Conservation (phyloP, 306 rosid species). For the Herpetospermum pedunculosum region DNA sequence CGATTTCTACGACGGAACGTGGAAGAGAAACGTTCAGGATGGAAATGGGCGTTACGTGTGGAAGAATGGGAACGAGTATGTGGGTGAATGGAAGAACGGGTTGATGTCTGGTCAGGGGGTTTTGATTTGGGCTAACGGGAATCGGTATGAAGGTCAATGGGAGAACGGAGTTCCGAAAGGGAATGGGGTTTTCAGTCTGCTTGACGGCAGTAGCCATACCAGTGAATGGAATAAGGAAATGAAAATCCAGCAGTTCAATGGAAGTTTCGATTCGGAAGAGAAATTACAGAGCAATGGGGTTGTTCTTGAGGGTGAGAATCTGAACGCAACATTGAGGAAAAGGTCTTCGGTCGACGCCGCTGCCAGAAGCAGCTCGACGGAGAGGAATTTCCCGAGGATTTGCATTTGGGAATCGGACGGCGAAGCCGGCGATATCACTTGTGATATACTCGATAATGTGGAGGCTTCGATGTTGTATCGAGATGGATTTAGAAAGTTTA, state of each 20-base stretch:
- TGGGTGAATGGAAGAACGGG: conserved; percentile 83
- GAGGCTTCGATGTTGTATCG: conserved; percentile 70
- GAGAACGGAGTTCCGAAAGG: conserved; percentile 81
- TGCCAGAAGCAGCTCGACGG: conserved; percentile 42
- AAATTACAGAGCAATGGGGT: conserved; percentile 18
- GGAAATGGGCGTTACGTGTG: conserved; percentile 84
- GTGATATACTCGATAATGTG: conserved; percentile 81
- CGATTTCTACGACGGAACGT: conserved; percentile 66
- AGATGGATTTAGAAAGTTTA: conserved; percentile 29
- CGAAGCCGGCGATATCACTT: conserved; percentile 90
- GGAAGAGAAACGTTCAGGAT: conserved; percentile 70
- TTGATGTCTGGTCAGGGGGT: conserved; percentile 62
- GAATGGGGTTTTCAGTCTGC: conserved; percentile 66
- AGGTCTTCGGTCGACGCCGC: conserved; percentile 45
- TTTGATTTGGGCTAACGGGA: conserved; percentile 70
- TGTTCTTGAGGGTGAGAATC: conserved; percentile 26
- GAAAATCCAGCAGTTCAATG: conserved; percentile 44
- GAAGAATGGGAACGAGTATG: conserved; percentile 76
- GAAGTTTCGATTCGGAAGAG: conserved; percentile 43
- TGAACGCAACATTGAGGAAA: conserved; percentile 47
- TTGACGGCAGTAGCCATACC: conserved; percentile 66
- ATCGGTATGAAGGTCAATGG: conserved; percentile 83
- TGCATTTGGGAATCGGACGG: conserved; percentile 97
- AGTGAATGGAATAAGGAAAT: conserved; percentile 65
- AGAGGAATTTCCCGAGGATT: conserved; percentile 60